Evolutionary conservation across 345 rosid species (phyloP).

Genomic region (Physaria fendleri): DNA sequence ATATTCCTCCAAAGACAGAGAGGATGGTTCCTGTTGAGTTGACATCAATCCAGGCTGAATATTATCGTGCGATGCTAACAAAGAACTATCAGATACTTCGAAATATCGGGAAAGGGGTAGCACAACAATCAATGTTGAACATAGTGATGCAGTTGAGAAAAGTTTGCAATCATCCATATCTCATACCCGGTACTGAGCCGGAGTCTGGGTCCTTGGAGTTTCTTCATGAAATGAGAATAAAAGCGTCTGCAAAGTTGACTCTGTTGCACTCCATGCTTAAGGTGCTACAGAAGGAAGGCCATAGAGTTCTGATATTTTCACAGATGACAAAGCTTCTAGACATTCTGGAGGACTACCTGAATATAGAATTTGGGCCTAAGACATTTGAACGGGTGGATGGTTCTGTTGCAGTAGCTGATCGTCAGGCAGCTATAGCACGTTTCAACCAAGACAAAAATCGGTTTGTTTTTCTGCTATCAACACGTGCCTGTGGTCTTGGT

Average conservation of each 20-base stretch:
- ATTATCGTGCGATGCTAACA: conserved; percentile 98
- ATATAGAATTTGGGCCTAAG: conserved; percentile 92
- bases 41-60: conserved; percentile 98
- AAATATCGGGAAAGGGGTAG: conserved; percentile 97
- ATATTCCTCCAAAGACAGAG: conserved; percentile 98
- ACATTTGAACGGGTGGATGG: conserved; percentile 99
- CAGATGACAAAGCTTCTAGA: conserved; percentile 99
- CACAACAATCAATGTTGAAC: conserved; percentile 97
- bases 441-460: conserved; percentile 94
- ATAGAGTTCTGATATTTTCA: conserved; percentile 94
- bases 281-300: conserved; percentile 78
- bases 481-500: conserved; percentile 99
- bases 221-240: conserved; percentile 99
- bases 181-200: conserved; percentile 98
- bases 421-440: conserved; percentile 89
- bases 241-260: conserved; percentile 96
- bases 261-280: conserved; percentile 96
- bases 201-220: conserved; percentile 96
- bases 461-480: conserved; percentile 93
- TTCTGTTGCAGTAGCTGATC: conserved; percentile 92
- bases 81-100: conserved; percentile 92
- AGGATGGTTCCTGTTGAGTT: conserved; percentile 97
- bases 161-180: conserved; percentile 98
- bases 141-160: conserved; percentile 99
- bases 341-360: conserved; percentile 95